These are phyloP conservation scores for Cinnamomum chago DNA, from an alignment of 164 flowering plant species.

Conservation along the genomic window DNA sequence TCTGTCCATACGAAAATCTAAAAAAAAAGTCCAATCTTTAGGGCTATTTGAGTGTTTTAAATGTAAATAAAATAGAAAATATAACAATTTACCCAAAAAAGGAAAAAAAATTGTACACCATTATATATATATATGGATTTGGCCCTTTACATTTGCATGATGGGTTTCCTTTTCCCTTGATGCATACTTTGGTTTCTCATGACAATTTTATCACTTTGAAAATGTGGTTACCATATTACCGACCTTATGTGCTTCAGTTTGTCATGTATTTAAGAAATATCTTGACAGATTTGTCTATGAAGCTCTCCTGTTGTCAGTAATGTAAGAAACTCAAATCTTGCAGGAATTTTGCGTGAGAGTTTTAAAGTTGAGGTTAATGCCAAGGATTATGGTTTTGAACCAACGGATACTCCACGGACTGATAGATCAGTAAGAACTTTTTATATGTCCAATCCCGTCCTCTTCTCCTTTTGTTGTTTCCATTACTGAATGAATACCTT, in stretches of 20 bases:
- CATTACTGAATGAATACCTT: not conserved
- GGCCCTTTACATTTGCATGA: no score
- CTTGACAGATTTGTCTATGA: not conserved
- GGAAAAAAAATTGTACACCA: no score
- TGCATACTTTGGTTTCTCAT: no score
- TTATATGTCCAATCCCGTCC: not conserved
- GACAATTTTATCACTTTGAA: no score
- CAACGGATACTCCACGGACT: constrained; percentile 91
- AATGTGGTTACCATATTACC: no score
- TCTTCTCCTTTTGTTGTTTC: not conserved
- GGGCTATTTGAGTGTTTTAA: no score
- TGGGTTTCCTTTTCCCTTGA: no score
- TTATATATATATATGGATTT: no score
- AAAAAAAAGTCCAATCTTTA: no score
- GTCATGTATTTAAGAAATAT: not conserved
- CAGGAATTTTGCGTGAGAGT: constrained; percentile 88
- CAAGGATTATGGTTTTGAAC: constrained; percentile 74
- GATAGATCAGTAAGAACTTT: constrained; percentile 78
- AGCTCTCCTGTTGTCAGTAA: not conserved
- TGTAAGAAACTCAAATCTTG: constrained; percentile 3
- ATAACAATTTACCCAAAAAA: no score
- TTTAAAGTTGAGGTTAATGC: constrained; percentile 78
- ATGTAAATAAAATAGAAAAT: no score
- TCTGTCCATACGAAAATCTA: no score
- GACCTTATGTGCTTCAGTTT: not conserved